A percentile compares a stretch with the other conserved stretches of the same genome.
Evolutionary conservation across 2,329 filamentous ascomycete genomes (phyloP).

Genomic region (Fusarium pseudonygamai): DNA sequence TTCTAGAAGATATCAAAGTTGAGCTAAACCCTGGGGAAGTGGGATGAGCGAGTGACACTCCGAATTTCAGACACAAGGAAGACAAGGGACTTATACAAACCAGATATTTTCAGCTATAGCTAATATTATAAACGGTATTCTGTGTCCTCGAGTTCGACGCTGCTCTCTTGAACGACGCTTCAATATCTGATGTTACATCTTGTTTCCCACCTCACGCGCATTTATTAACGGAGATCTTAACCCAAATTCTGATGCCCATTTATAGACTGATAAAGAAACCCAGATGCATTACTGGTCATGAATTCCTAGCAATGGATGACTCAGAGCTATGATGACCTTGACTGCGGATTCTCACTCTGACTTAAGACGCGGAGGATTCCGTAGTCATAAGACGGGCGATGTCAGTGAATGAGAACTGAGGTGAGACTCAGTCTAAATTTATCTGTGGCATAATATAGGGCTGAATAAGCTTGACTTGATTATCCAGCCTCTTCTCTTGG

Average conservation of each 20-base stretch:
- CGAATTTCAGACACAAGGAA: too few species aligned
- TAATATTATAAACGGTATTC: too few species aligned
- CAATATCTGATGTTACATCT: not conserved
- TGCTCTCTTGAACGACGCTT: too few species aligned
- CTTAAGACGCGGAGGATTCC: not conserved
- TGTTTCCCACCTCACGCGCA: not conserved
- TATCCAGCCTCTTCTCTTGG: not conserved
- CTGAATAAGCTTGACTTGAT: not conserved
- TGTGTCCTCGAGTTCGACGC: too few species aligned
- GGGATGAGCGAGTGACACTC: too few species aligned
- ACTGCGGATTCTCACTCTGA: not conserved
- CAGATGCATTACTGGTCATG: not conserved
- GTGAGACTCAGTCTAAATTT: not conserved
- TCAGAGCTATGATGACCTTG: not conserved
- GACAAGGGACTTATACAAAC: too few species aligned
- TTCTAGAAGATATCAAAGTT: too few species aligned
- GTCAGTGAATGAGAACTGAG: not conserved
- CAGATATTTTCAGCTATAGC: too few species aligned
- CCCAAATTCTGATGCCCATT: too few species aligned
- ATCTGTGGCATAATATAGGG: not conserved
- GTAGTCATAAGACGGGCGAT: not conserved
- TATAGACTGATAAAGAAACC: too few species aligned
- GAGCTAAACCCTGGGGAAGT: too few species aligned
- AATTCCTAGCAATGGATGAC: not conserved
- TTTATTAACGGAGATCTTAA: too few species aligned